phyloP scores from a whole-genome alignment of 202 grass and related monocot species.

The Hordeum pubiflorum region DNA sequence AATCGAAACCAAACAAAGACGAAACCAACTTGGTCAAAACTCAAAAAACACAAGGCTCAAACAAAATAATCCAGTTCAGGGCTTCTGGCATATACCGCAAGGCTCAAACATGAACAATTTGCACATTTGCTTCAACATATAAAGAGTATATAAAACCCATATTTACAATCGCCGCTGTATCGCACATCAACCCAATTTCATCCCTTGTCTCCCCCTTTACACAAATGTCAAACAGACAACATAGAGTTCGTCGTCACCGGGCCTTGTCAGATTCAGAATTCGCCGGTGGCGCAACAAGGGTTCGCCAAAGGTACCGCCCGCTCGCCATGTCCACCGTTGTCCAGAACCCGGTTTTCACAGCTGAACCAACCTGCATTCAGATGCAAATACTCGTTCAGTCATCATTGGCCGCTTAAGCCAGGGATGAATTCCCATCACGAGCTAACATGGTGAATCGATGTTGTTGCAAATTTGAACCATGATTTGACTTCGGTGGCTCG shows the following conservation, averaged over 20 bases:
- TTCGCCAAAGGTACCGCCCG: conserved; percentile 78
- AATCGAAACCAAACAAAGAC: neutral
- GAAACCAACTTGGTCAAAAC: neutral
- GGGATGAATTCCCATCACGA: neutral
- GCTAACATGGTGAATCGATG: neutral
- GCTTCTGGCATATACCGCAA: neutral
- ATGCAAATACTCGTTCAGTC: neutral
- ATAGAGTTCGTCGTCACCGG: conserved; percentile 12
- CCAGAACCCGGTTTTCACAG: conserved; percentile 65
- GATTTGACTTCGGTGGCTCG: neutral
- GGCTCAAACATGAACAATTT: conserved; percentile 21
- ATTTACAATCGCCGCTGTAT: conserved; percentile 25
- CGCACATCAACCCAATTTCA: neutral
- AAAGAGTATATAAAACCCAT: neutral
- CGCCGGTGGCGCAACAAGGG: conserved; percentile 36
- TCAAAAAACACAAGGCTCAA: neutral
- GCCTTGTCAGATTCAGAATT: conserved; percentile 30
- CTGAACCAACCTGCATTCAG: conserved; percentile 54
- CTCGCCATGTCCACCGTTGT: conserved; percentile 88
- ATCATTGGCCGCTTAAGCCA: neutral
- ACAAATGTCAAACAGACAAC: neutral
- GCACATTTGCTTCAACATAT: neutral
- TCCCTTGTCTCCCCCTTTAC: neutral
- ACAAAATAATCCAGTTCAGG: neutral
- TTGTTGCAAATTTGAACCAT: neutral